These are phyloP conservation scores for Boletus patriciae DNA, from an alignment of 768 basidiomycete genomes.

Conservation along the genomic window DNA sequence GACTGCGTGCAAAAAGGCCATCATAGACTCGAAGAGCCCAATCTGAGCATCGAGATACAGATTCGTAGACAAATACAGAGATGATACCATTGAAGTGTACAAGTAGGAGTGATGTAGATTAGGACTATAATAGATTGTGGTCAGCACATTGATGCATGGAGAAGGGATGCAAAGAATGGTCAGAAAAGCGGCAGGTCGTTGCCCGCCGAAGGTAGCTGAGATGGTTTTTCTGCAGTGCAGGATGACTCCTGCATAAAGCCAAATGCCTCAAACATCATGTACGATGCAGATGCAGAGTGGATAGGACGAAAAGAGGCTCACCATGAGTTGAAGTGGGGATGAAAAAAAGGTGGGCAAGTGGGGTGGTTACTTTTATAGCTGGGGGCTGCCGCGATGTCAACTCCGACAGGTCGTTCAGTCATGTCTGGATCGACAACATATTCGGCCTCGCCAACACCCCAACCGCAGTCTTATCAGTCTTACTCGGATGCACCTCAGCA, in stretches of 20 bases:
- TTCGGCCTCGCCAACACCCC: conserved; percentile 35
- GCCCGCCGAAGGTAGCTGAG: conserved; percentile 88
- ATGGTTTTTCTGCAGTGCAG: conserved; percentile 79
- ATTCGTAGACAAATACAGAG: not conserved
- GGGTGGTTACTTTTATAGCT: conserved; percentile 22
- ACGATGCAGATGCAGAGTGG: conserved; percentile 32
- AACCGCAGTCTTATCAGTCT: conserved; percentile 22
- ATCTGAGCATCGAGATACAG: not conserved
- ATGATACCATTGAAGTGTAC: not conserved
- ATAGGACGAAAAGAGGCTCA: conserved; percentile 26
- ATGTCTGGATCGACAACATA: conserved; percentile 34
- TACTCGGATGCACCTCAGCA: conserved; percentile 24
- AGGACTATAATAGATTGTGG: conserved; percentile 27
- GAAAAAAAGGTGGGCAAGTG: not conserved
- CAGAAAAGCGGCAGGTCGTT: conserved; percentile 47
- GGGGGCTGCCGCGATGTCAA: conserved; percentile 6
- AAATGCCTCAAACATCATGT: conserved; percentile 93
- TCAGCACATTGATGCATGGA: conserved; percentile 7
- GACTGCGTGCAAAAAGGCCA: too few relatives aligned
- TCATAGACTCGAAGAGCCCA: too few relatives aligned
- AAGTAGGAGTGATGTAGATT: not conserved
- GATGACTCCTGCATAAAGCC: conserved; percentile 72
- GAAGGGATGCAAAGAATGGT: conserved; percentile 14
- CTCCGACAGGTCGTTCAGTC: conserved; percentile 32
- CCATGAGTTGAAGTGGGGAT: conserved; percentile 5